A percentile compares a stretch with the other conserved stretches of the same genome.
Conservation (phyloP, 352 stramenopile genomes). For the Stramenopiles sp. region DNA sequence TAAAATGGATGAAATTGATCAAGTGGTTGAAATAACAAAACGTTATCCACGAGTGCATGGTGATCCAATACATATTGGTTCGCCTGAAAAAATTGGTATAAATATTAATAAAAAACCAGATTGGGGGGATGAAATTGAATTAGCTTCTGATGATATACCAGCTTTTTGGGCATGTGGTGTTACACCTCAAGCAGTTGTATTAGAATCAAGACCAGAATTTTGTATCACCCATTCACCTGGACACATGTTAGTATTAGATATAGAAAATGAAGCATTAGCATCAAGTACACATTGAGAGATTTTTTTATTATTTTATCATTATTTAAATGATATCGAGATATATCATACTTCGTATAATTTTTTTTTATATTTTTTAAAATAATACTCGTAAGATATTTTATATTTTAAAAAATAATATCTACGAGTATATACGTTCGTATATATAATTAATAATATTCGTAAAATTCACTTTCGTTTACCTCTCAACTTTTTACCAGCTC, state of each 20-base stretch:
- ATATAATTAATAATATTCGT: too few species aligned
- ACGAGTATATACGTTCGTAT: too few species aligned
- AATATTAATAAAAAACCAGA: slow-evolving; percentile 31
- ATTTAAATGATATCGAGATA: too few species aligned
- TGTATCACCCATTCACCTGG: slow-evolving; percentile 49
- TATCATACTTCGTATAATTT: too few species aligned
- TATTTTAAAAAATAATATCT: too few species aligned
- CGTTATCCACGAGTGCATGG: slow-evolving; percentile 43
- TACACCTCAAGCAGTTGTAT: slow-evolving; percentile 42
- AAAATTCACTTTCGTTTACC: neutral
- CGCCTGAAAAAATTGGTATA: slow-evolving; percentile 35
- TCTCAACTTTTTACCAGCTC: neutral
- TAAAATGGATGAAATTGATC: slow-evolving; percentile 28
- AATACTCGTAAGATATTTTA: too few species aligned
- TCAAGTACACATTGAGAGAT: too few species aligned
- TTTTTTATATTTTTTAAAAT: too few species aligned
- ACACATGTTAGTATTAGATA: slow-evolving; percentile 52
- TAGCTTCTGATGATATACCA: slow-evolving; percentile 36
- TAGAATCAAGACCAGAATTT: slow-evolving; percentile 24
- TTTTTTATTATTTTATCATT: too few species aligned
- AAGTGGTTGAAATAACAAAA: slow-evolving; percentile 36
- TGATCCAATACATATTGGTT: slow-evolving; percentile 36
- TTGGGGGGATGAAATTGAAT: slow-evolving; percentile 39
- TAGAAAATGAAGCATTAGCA: slow-evolving; percentile 26
- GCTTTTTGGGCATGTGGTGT: slow-evolving; percentile 59